A percentile compares a stretch with the other conserved stretches of the same genome.
Evolutionary conservation across 306 rosid genomes (phyloP).

Genomic region (Fragaria iinumae): DNA sequence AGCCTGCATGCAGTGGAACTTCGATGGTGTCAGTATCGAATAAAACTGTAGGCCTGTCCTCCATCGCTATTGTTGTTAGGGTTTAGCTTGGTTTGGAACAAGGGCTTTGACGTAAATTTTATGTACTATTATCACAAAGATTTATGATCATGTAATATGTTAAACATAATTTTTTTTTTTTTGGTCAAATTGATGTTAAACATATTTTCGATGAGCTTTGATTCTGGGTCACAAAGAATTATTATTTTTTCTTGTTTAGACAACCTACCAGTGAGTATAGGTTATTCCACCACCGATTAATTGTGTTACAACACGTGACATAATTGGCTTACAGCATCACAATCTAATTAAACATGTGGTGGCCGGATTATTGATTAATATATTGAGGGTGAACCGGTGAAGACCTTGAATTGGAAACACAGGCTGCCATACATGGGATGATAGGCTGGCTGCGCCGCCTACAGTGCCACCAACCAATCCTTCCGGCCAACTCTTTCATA

Average conservation of each 20-base stretch:
- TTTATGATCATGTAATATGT: too few species aligned
- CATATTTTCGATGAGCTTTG: too few species aligned
- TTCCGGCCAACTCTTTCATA: not conserved
- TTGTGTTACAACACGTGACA: too few species aligned
- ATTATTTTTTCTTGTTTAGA: too few species aligned
- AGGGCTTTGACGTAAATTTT: not conserved
- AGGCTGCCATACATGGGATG: not conserved
- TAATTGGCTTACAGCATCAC: not conserved
- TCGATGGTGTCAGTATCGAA: not conserved
- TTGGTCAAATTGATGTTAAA: too few species aligned
- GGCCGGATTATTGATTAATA: not conserved
- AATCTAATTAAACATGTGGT: not conserved
- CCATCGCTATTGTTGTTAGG: not conserved
- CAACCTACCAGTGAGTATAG: too few species aligned
- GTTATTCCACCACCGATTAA: too few species aligned
- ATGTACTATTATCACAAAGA: too few species aligned
- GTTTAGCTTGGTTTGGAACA: not conserved
- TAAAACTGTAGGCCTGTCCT: too few species aligned
- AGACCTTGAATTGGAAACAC: not conserved
- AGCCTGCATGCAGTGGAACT: not conserved
- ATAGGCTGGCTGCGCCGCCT: slow-evolving; percentile 2
- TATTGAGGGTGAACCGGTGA: not conserved
- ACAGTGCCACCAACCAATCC: not conserved
- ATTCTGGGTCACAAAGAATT: too few species aligned
- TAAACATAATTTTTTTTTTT: too few species aligned